A percentile compares a stretch with the other conserved stretches of the same genome.
Evolutionary conservation across 177 flowering plant genomes (phyloP).

Genomic region (Vitis hybrid): DNA sequence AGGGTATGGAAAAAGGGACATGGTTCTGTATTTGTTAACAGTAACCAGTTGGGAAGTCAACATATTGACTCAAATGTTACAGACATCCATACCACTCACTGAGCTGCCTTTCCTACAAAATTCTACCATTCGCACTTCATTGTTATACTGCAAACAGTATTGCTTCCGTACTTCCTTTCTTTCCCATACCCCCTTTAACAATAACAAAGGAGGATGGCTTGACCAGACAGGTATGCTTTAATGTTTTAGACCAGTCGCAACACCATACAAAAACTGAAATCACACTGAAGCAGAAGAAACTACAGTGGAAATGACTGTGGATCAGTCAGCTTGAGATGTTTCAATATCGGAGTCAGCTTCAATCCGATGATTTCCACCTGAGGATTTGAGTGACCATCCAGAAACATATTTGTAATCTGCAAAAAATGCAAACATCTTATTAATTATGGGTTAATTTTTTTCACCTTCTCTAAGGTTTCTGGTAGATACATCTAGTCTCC

Average conservation of each 20-base stretch:
- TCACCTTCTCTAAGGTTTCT: no score
- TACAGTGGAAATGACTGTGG: conserved; percentile 26
- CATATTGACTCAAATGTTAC: neutral
- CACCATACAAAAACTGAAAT: neutral
- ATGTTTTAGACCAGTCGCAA: neutral
- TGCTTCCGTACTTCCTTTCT: no score
- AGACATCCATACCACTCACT: no score
- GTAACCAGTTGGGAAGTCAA: neutral
- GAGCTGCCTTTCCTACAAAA: no score
- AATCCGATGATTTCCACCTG: conserved; percentile 48
- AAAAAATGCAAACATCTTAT: neutral
- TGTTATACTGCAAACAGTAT: no score
- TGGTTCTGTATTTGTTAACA: conserved; percentile 6
- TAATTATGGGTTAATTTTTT: no score
- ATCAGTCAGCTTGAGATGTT: conserved; percentile 31
- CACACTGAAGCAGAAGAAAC: conserved; percentile 8
- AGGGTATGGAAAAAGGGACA: conserved; percentile 4
- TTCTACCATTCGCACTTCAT: no score
- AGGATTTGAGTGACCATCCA: conserved; percentile 58
- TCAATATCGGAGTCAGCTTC: conserved; percentile 43
- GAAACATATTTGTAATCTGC: conserved; percentile 52
- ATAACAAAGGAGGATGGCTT: no score
- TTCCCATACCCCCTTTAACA: no score
- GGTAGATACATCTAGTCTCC: no score
- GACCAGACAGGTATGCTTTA: no score